Evolutionary conservation across 345 rosid genomes (phyloP), one percentile per base, ranked within the genome.

Genomic region (Acer saccharum): DNA sequence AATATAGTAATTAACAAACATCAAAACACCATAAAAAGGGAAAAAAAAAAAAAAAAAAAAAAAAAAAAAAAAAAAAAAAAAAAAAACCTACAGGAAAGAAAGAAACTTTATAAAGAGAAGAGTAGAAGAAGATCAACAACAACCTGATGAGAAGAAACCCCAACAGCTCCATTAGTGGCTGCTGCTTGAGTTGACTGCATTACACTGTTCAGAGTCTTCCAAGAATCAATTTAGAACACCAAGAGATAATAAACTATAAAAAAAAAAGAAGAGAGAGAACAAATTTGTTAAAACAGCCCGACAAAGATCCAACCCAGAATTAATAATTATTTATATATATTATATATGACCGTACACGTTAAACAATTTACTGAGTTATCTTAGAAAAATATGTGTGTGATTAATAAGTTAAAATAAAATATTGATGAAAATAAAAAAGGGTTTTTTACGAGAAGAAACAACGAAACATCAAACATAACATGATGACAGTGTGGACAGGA

Each of bases 151-250:
- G 80, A 69, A 81, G 82, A 72, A 78, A 2, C 78, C 57, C 72
- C 68, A 4, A 74, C 29, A 77, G 18, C 27, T 81, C 66, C 80
- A 72, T 72, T n/a, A 25, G 65, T 63, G 70, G 18, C 61, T 75
- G 13, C 61, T 75, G 77, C 80, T 80, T 79, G 50, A 69, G 69
- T 64, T 39, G 74, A 69, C 58, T 80, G 83, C 86, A 80, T 80
- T 41, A 54, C 27, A 54, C 23, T 50, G 32, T 16, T 23, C 43
- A 76, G 25, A 46, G 65, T 68, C 46, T 72, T 55, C 29, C 23
- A 61, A 52, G 57, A 77, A 65, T 20, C 60, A 64, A 65, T 35
- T 73, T 7, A 9, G 68, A 65, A 21, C 11, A 58, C 13, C 7
- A 4, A 41, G 16, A 23, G 52, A 9, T 41, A 5, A 65, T 35